phyloP scores from a whole-genome alignment of 2,329 filamentous ascomycete species.

The Trichoderma sp. region DNA sequence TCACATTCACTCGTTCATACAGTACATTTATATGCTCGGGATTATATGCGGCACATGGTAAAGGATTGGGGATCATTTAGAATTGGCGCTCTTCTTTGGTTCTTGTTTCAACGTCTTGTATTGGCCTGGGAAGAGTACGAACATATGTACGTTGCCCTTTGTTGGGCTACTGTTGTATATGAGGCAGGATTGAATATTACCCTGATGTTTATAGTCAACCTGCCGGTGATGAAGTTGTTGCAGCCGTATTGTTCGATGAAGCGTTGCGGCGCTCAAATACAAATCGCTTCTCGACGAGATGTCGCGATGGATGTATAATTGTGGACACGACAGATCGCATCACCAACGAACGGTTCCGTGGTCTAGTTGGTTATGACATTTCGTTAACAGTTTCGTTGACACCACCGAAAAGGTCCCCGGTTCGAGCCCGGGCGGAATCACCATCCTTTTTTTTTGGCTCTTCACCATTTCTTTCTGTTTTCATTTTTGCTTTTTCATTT shows the following conservation, averaged over 20 bases:
- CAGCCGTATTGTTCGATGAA: not conserved
- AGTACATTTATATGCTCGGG: not conserved
- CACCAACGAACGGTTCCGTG: conserved; percentile 16
- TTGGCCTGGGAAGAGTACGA: not conserved
- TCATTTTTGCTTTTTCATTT: not conserved
- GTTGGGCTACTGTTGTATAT: not conserved
- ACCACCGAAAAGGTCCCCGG: conserved; percentile 24
- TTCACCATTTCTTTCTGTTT: not conserved
- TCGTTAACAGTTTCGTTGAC: conserved; percentile 23
- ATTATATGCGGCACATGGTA: not conserved
- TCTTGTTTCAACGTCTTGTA: not conserved
- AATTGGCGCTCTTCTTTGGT: not conserved
- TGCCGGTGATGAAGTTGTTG: not conserved
- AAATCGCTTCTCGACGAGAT: not conserved
- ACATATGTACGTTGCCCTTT: not conserved
- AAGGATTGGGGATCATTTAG: not conserved
- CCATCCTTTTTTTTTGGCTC: conserved; percentile 4
- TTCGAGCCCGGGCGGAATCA: conserved; percentile 24
- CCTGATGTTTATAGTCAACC: not conserved
- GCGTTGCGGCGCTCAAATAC: too few species aligned
- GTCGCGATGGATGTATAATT: not conserved
- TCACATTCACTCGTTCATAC: not conserved
- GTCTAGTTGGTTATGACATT: conserved; percentile 25
- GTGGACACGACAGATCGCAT: not conserved
- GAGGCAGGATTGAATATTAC: not conserved